Evolutionary conservation across 176 grass and related monocot species (phyloP).

Genomic region (Phoenix roebelenii): DNA sequence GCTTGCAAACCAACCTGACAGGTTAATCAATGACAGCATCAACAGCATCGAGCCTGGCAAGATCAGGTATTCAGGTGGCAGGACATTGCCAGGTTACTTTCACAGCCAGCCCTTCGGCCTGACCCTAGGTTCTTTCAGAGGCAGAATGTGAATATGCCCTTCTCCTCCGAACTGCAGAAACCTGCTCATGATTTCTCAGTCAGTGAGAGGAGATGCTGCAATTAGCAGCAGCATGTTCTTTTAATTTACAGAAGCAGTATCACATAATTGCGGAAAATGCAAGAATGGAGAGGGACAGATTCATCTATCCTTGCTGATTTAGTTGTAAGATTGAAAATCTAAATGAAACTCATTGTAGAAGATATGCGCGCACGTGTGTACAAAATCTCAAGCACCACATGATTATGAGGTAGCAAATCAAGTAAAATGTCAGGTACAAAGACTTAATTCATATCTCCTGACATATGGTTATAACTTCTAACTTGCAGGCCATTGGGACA

Average conservation of each 20-base stretch:
- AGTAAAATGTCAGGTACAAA: conserved; percentile 34
- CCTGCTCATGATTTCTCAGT: conserved; percentile 12
- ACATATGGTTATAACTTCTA: too few species aligned
- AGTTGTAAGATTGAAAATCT: too few species aligned
- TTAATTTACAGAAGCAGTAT: too few species aligned
- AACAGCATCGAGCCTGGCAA: conserved; percentile 40
- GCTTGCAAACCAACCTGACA: conserved; percentile 67
- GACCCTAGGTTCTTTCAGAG: conserved; percentile 32
- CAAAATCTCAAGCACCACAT: conserved; percentile 31
- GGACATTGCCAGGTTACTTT: conserved; percentile 17
- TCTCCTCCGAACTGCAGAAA: conserved; percentile 38
- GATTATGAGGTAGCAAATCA: too few species aligned
- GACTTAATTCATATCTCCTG: conserved; percentile 36
- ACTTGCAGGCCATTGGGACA: too few species aligned
- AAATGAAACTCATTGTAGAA: too few species aligned
- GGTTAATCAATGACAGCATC: conserved; percentile 77
- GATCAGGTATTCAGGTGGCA: conserved; percentile 42
- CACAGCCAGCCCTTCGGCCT: conserved; percentile 55
- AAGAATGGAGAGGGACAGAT: too few species aligned
- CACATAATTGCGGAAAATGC: too few species aligned
- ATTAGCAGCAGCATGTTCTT: too few species aligned
- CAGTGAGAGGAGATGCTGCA: too few species aligned
- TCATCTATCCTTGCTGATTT: too few species aligned
- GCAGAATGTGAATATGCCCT: conserved; percentile 43
- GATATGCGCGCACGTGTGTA: not conserved